Evolutionary conservation across 2,329 filamentous ascomycete species (phyloP), one percentile per base, ranked within the genome.

Genomic region (Trichoderma sp.): DNA sequence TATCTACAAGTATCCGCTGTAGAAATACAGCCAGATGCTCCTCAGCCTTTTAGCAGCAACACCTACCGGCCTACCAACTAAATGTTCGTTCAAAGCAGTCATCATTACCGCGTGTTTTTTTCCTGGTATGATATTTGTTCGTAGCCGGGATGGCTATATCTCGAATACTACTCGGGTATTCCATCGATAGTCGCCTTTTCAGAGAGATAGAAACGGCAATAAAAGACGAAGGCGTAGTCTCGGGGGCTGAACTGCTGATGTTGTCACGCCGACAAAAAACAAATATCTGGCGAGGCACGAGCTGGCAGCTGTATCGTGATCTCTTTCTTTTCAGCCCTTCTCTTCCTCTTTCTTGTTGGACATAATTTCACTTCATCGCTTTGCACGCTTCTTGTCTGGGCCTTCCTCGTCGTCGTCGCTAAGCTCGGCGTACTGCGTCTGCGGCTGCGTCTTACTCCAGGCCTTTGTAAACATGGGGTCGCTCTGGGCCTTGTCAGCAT

Each of bases 401-500:
- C 85, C 86, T 7, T 87, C 86, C 64, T 89, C 90, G 72, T 97
- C 94, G 18, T 94, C 92, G 75, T 97, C 95, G 78, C 94, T 96
- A 39, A 96, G 75, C 54, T 97, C 92, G 8, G 92, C 91, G 82
- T 96, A 99, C 73, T 97, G 91, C 30, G 94, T 93, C 73, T 94
- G 90, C 0, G 96, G 96, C 81, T 98, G 95, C 46, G 94, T 98
- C 74, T 91, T 86, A 76, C 91, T 91, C 92, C 94, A 99, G 18
- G 94, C 96, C 73, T 92, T 93, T 34, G 96, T 99, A 77, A 98
- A 99, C 75, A 97, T 86, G 0, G 94, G 95, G 77, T 98, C 94
- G 77, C 93, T 95, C 80, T 97, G 89, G 14, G 94, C 94, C 77
- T 96, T 90, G 67, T 97, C 93, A 46, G 94, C 95, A 83, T 98